Conservation (phyloP, 1,139 yeast species). For the Suhomyces terraborum region DNA sequence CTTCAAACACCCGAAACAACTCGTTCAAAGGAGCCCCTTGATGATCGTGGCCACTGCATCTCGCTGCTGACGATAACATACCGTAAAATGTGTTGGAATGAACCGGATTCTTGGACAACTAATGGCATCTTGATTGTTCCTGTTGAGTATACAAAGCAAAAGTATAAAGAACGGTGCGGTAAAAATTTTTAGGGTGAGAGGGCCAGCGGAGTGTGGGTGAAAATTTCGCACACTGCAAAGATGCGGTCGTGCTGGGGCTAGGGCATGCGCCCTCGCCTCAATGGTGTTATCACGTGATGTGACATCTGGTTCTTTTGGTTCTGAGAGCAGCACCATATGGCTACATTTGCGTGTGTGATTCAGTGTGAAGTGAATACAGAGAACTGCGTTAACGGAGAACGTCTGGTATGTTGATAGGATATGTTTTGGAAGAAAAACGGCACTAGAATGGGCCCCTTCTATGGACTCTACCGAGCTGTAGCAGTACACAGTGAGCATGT, state of each 20-base stretch:
- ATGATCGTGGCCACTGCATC: slow-evolving; percentile 1
- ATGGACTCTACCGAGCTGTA: too few relatives aligned
- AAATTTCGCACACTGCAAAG: slow-evolving; percentile 7
- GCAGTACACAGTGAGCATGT: too few relatives aligned
- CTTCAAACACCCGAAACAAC: not conserved
- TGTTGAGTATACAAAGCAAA: slow-evolving; percentile 18
- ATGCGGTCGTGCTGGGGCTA: slow-evolving; percentile 5
- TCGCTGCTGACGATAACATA: slow-evolving; percentile 46
- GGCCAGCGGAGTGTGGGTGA: slow-evolving; percentile 5
- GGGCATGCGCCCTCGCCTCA: slow-evolving; percentile 3
- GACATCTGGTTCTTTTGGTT: too few relatives aligned
- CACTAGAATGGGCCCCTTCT: too few relatives aligned
- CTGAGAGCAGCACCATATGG: too few relatives aligned
- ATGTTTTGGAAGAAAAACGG: too few relatives aligned
- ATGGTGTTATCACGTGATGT: not conserved
- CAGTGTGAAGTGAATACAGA: too few relatives aligned
- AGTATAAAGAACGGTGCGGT: slow-evolving; percentile 12
- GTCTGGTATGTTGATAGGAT: too few relatives aligned
- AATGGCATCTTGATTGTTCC: slow-evolving; percentile 71
- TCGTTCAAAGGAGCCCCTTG: not conserved
- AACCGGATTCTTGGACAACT: slow-evolving; percentile 98
- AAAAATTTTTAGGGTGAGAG: slow-evolving; percentile 15
- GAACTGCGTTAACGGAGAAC: too few relatives aligned
- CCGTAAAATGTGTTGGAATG: slow-evolving; percentile 99
- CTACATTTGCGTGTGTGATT: too few relatives aligned